These are phyloP conservation scores for Tolypocladium ovalisporum DNA, from an alignment of 2,329 filamentous ascomycete species.

Conservation along the genomic window DNA sequence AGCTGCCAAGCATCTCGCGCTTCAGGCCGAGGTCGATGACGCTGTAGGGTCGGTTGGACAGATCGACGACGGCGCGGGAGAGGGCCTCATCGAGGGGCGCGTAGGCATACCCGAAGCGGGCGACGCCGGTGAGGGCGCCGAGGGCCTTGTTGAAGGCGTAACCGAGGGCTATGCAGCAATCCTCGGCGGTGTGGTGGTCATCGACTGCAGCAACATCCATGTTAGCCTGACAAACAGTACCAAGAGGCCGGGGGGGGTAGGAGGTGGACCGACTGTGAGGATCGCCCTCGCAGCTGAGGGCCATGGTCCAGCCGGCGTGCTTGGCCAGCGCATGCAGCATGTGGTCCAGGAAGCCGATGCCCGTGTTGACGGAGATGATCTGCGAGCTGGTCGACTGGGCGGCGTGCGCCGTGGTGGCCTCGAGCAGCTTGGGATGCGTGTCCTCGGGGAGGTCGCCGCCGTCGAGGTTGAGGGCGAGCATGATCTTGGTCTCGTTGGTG, in stretches of 20 bases:
- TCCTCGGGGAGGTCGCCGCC: slow-evolving; percentile 67
- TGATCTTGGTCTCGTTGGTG: slow-evolving; percentile 97
- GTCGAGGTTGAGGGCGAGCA: slow-evolving; percentile 85
- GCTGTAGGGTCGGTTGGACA: slow-evolving; percentile 81
- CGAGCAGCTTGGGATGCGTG: slow-evolving; percentile 44
- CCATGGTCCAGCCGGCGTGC: slow-evolving; percentile 88
- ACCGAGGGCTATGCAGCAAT: slow-evolving; percentile 85
- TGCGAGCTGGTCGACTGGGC: slow-evolving; percentile 77
- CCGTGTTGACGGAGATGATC: slow-evolving; percentile 78
- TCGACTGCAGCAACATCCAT: slow-evolving; percentile 51
- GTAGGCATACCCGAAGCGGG: slow-evolving; percentile 86
- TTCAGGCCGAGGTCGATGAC: slow-evolving; percentile 76
- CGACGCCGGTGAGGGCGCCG: slow-evolving; percentile 66
- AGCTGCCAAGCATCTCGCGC: slow-evolving; percentile 86
- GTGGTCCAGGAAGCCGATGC: slow-evolving; percentile 96
- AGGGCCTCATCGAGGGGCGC: slow-evolving; percentile 92
- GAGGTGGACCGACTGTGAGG: slow-evolving; percentile 64
- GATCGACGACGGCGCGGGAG: slow-evolving; percentile 84
- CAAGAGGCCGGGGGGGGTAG: not conserved
- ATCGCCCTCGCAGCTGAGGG: slow-evolving; percentile 75
- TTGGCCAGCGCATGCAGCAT: slow-evolving; percentile 97
- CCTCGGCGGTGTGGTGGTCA: slow-evolving; percentile 97
- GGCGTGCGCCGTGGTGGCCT: slow-evolving; percentile 56
- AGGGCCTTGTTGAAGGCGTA: slow-evolving; percentile 74
- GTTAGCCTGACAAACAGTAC: not conserved